Percentiles rank a stretch among this genome's conserved stretches.
phyloP scores from a whole-genome alignment of 2,329 filamentous ascomycete genomes.

The Delphinella strobiligena region DNA sequence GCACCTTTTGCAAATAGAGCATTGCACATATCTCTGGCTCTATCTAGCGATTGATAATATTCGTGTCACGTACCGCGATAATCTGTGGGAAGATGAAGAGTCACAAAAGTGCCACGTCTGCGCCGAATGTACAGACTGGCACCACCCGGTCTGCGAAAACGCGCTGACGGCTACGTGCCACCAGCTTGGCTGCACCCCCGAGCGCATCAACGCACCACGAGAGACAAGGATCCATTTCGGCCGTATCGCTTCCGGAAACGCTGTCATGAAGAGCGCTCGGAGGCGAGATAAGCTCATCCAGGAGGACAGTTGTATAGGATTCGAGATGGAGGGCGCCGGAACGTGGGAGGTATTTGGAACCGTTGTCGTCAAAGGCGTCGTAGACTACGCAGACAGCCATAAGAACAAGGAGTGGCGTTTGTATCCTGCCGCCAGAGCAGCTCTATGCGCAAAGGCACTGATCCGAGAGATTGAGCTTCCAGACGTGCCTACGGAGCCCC shows the following conservation, averaged over 20 bases:
- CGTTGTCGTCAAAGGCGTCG: slow-evolving; percentile 11
- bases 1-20: slow-evolving; percentile 11
- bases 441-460: slow-evolving; percentile 10
- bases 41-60: slow-evolving; percentile 15
- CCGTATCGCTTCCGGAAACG: slow-evolving; percentile 9
- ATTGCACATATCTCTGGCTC: slow-evolving; percentile 21
- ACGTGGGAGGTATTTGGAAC: slow-evolving; percentile 9
- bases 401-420: slow-evolving; percentile 13
- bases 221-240: slow-evolving; percentile 11
- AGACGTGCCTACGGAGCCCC: background rate
- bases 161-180: slow-evolving; percentile 5
- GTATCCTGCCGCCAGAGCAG: slow-evolving; percentile 10
- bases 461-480: slow-evolving; percentile 7
- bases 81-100: slow-evolving; percentile 6
- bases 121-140: slow-evolving; percentile 6
- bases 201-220: background rate
- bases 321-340: slow-evolving; percentile 15
- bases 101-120: too few relatives aligned
- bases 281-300: slow-evolving; percentile 14
- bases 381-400: slow-evolving; percentile 14
- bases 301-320: slow-evolving; percentile 10
- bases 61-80: slow-evolving; percentile 6
- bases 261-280: slow-evolving; percentile 10
- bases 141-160: slow-evolving; percentile 9
- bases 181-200: slow-evolving; percentile 5